A percentile compares a stretch with the other conserved stretches of the same genome.
These are phyloP conservation scores for Leishmania martiniquensis DNA, from an alignment of 208 protist genomes.

Conservation along the genomic window DNA sequence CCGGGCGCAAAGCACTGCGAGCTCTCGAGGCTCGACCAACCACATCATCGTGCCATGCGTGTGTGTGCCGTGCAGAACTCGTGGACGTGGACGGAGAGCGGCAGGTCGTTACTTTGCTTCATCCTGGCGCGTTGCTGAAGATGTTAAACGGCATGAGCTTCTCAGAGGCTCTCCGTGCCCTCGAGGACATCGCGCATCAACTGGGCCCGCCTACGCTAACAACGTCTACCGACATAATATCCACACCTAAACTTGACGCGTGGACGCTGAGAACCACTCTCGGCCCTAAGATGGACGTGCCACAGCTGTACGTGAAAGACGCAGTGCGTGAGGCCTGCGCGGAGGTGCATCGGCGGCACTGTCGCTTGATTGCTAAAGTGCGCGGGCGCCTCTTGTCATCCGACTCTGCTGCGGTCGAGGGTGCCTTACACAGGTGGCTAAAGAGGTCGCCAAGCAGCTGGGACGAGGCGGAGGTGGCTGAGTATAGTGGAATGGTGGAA, in stretches of 20 bases:
- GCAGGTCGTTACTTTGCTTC: conserved; percentile 18
- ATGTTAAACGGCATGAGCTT: conserved; percentile 9
- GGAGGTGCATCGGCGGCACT: conserved; percentile 49
- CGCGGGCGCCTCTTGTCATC: conserved; percentile 42
- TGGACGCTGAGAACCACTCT: too few relatives aligned
- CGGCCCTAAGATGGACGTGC: not conserved
- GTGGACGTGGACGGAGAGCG: conserved; percentile 18
- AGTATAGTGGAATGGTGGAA: conserved; percentile 67
- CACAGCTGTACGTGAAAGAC: conserved; percentile 48
- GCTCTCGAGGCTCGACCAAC: conserved; percentile 23
- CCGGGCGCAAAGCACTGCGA: conserved; percentile 26
- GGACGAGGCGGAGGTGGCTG: conserved; percentile 17
- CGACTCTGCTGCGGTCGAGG: conserved; percentile 30
- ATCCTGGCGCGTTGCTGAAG: conserved; percentile 22
- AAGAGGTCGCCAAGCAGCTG: not conserved
- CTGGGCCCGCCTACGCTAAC: not conserved
- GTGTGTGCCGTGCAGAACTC: conserved; percentile 18
- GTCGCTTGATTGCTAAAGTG: conserved; percentile 51
- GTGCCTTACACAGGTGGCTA: conserved; percentile 11
- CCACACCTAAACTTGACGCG: not conserved
- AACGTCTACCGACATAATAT: not conserved
- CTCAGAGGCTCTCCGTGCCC: conserved; percentile 30
- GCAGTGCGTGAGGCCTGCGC: conserved; percentile 11
- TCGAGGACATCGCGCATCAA: conserved; percentile 26
- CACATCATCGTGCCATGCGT: not conserved